Base-by-base conservation (phyloP, 148 eudicot genomes). In the Agrostemma githago region DNA sequence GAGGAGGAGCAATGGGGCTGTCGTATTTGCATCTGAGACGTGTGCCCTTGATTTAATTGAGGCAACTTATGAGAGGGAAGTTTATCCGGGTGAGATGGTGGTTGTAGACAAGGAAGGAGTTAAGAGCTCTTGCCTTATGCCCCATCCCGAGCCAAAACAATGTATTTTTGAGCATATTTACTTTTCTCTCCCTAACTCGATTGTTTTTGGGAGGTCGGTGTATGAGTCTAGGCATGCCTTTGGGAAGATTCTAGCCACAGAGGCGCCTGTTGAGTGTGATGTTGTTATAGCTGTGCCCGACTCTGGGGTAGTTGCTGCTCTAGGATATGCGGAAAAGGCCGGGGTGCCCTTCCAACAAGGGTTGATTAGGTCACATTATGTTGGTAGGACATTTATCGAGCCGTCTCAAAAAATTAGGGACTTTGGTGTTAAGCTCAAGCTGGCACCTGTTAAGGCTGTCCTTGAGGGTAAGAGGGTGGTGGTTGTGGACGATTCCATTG, bases 241-340 rank as follows among this genome's bases (percentile, higher is more conserved):
- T 48, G 96, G 96, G 2, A 86, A 84, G 80, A 85, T 88, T 9
- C 78, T 90, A 19, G 92, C 96, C 0, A 84, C 78, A 0, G 96
- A 86, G 72, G 77, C 89, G 0, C 96, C 96, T 0, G 94, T 84
- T 14, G 98, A 93, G 5, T 93, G 98, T 71, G 98, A 93, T 80
- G 92, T 93, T 37, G 98, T 93, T 54, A 93, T 93, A 8, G 96
- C 98, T 16, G 98, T 92, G 71, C 96, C 96, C 5, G 98, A 92
- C 76, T 92, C 98, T 0, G 98, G 98, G 12, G 98, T 93, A 12
- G 98, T 93, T 4, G 92, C 98, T 17, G 98, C 98, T 1, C 79
- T 92, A 26, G 98, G 98, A 8, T 92, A 90, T 70, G 96, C 98
- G 3, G 87, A 64, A 1, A 84, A 92, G 86, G 38, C 87, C 7